These are phyloP conservation scores for Beauveria sp. DNA, from an alignment of 2,329 filamentous ascomycete genomes.

Conservation along the genomic window DNA sequence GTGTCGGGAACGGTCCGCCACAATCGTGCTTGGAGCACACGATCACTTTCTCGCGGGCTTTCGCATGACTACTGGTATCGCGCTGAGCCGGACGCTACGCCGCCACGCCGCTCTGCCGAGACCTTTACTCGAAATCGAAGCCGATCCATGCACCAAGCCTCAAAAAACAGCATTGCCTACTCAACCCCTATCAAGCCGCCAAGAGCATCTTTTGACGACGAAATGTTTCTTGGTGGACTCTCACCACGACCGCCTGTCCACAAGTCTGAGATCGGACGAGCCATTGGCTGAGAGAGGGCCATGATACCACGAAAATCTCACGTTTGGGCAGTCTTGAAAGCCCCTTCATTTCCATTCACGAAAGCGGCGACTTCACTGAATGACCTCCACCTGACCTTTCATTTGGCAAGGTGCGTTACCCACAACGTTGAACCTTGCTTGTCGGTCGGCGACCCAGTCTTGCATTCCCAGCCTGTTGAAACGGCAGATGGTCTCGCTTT, in stretches of 20 bases:
- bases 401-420: background rate
- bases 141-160: constrained; percentile 12
- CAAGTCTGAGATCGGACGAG: constrained; percentile 43
- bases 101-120: constrained; percentile 27
- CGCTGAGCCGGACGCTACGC: constrained; percentile 24
- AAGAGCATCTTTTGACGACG: constrained; percentile 39
- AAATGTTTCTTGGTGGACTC: constrained; percentile 35
- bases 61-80: constrained; percentile 31
- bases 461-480: background rate
- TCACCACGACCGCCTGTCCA: constrained; percentile 42
- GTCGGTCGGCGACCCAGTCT: background rate
- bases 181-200: constrained; percentile 37
- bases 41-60: constrained; percentile 36
- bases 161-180: constrained; percentile 21
- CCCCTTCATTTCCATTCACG: background rate
- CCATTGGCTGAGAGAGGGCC: constrained; percentile 39
- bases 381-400: background rate
- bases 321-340: background rate
- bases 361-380: background rate
- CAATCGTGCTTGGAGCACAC: constrained; percentile 34
- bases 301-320: background rate
- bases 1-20: constrained; percentile 23
- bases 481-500: background rate
- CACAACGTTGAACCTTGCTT: background rate
- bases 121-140: constrained; percentile 15